These are phyloP conservation scores for Theobroma grandiflorum DNA, from an alignment of 441 rosid genomes.

Conservation along the genomic window DNA sequence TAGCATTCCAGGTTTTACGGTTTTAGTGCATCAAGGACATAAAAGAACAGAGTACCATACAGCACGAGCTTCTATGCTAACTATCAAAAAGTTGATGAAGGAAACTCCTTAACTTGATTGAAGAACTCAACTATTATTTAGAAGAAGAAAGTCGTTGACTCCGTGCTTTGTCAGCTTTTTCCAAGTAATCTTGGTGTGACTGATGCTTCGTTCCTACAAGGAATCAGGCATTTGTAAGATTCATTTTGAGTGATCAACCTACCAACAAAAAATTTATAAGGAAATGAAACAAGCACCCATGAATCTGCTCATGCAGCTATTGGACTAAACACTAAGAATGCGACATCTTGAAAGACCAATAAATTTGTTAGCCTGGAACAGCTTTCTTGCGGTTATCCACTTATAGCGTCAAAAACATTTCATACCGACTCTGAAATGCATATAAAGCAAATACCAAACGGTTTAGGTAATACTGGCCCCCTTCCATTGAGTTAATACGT, in stretches of 20 bases:
- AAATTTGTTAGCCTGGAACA: background rate
- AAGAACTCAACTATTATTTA: slow-evolving; percentile 15
- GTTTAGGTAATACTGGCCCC: background rate
- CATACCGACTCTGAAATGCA: background rate
- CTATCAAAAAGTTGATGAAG: slow-evolving; percentile 18
- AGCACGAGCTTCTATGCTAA: background rate
- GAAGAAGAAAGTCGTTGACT: slow-evolving; percentile 31
- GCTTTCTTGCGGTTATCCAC: background rate
- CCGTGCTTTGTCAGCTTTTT: slow-evolving; percentile 35
- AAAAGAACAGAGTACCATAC: background rate
- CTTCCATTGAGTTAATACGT: background rate
- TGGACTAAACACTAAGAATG: background rate
- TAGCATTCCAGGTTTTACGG: background rate
- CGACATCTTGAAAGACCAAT: background rate
- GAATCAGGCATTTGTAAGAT: background rate
- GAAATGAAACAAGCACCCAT: background rate
- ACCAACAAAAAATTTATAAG: background rate
- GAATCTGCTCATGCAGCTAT: background rate
- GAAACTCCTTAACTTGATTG: background rate
- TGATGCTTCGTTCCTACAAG: slow-evolving; percentile 28
- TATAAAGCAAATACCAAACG: background rate
- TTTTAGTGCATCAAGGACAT: background rate
- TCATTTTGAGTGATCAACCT: background rate
- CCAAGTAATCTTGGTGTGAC: slow-evolving; percentile 37
- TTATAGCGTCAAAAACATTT: background rate